Conservation (phyloP, 2,329 filamentous ascomycete genomes). For the Pseudogymnoascus sp. region DNA sequence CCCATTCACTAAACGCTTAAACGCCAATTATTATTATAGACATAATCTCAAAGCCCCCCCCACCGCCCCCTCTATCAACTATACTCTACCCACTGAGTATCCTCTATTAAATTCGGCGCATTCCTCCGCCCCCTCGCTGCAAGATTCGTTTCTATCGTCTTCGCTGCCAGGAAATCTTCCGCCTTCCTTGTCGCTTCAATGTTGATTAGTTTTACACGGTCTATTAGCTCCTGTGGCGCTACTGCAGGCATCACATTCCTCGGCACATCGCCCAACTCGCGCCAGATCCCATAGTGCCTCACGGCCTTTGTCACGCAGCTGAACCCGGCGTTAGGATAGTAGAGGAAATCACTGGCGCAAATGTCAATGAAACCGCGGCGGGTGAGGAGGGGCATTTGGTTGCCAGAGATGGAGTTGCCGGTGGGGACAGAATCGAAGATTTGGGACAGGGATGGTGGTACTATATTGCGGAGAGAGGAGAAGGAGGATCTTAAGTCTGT, state of each 20-base stretch:
- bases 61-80: background rate
- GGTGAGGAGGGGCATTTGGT: constrained; percentile 39
- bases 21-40: too few relatives aligned
- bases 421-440: background rate
- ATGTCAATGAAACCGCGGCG: constrained; percentile 54
- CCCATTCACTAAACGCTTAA: too few relatives aligned
- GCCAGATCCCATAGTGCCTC: constrained; percentile 18
- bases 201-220: constrained; percentile 1
- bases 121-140: background rate
- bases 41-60: too few relatives aligned
- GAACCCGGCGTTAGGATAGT: constrained; percentile 15
- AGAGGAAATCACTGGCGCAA: constrained; percentile 15
- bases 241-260: constrained; percentile 15
- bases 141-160: background rate
- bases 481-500: background rate
- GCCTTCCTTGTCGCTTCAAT: background rate
- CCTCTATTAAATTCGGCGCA: background rate
- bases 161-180: background rate
- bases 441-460: background rate
- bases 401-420: constrained; percentile 11
- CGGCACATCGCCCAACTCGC: constrained; percentile 17
- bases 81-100: background rate
- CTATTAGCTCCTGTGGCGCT: constrained; percentile 9
- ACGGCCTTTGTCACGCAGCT: constrained; percentile 14
- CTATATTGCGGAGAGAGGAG: background rate